These are phyloP conservation scores for Rhodofomes roseus DNA, from an alignment of 1,284 basidiomycete genomes.

Conservation along the genomic window DNA sequence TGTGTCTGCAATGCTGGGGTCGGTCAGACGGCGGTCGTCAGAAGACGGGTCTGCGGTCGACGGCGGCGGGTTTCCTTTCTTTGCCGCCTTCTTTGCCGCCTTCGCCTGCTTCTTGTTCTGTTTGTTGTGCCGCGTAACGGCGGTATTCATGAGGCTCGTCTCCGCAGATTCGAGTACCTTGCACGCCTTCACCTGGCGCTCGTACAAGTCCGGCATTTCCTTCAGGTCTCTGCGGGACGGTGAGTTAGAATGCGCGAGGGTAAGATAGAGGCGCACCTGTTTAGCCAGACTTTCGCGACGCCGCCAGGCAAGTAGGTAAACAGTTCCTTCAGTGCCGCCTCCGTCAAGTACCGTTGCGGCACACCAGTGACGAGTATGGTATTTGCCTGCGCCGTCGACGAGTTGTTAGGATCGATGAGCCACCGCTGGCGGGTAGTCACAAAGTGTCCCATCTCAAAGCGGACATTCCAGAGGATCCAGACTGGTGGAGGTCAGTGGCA, in stretches of 20 bases:
- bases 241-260: not conserved
- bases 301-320: conserved; percentile 81
- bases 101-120: conserved; percentile 38
- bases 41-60: conserved; percentile 7
- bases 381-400: conserved; percentile 75
- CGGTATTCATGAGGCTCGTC: conserved; percentile 69
- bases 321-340: conserved; percentile 61
- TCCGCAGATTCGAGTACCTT: conserved; percentile 85
- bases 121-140: conserved; percentile 61
- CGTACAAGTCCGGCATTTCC: conserved; percentile 79
- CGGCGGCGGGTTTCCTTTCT: conserved; percentile 23
- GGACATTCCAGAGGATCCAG: conserved; percentile 85
- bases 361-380: conserved; percentile 90
- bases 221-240: conserved; percentile 58
- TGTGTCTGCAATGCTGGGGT: conserved; percentile 36
- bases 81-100: conserved; percentile 27
- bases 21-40: conserved; percentile 44
- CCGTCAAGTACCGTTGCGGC: conserved; percentile 71
- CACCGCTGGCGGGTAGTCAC: conserved; percentile 81
- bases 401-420: conserved; percentile 74
- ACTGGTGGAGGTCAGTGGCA: conserved; percentile 35
- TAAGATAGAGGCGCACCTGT: conserved; percentile 41
- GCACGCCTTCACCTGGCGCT: conserved; percentile 73
- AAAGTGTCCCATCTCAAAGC: conserved; percentile 78
- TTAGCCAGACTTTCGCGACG: conserved; percentile 88